Evolutionary conservation across 2,329 filamentous ascomycete species (phyloP).

Genomic region (Plenodomus biglobosus): DNA sequence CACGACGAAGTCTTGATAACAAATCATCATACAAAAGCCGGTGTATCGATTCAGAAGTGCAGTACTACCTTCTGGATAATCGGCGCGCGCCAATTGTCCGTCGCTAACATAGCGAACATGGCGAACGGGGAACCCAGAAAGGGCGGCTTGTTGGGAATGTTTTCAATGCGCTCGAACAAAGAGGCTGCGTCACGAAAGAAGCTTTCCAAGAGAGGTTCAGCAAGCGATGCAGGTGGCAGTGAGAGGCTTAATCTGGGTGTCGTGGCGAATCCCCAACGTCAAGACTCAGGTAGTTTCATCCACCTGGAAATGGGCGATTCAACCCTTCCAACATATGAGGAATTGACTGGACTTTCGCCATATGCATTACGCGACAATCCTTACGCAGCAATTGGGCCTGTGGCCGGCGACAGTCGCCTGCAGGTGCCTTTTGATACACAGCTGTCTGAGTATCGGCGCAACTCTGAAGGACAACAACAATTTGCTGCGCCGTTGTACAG

Average conservation of each 20-base stretch:
- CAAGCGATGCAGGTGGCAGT: constrained; percentile 9
- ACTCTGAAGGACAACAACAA: constrained; percentile 28
- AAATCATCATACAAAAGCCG: neutral
- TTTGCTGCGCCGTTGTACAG: constrained; percentile 25
- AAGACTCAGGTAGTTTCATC: constrained; percentile 30
- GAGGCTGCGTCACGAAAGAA: constrained; percentile 22
- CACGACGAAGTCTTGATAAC: neutral
- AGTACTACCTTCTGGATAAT: neutral
- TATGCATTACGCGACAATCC: constrained; percentile 19
- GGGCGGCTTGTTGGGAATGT: constrained; percentile 24
- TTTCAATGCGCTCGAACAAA: constrained; percentile 20
- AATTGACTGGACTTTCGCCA: constrained; percentile 9
- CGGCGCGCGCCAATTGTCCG: neutral
- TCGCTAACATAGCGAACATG: constrained; percentile 24
- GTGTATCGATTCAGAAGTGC: neutral
- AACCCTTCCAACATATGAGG: constrained; percentile 14
- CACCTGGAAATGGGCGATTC: constrained; percentile 8
- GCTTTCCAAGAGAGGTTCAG: constrained; percentile 26
- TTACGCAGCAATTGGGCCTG: constrained; percentile 15
- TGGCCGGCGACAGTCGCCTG: neutral
- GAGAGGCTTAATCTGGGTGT: constrained; percentile 9
- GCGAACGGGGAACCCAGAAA: constrained; percentile 22
- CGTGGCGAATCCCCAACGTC: constrained; percentile 16
- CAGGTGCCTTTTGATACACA: constrained; percentile 5
- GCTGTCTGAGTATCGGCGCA: constrained; percentile 25